Evolutionary conservation across 2,329 filamentous ascomycete genomes (phyloP).

Genomic region (Neofusicoccum umdonicola): DNA sequence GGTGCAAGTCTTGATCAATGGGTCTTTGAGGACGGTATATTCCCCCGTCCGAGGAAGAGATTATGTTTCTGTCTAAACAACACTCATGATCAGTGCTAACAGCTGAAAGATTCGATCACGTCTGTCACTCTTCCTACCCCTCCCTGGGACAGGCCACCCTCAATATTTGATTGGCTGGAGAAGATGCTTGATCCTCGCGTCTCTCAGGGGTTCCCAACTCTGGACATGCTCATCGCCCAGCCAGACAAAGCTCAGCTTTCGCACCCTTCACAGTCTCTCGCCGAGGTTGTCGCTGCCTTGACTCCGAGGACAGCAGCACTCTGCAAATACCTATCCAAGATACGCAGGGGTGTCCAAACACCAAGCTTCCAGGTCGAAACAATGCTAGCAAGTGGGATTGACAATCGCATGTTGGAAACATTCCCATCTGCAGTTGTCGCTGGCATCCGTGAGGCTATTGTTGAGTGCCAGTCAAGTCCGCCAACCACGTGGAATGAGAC

Average conservation of each 20-base stretch:
- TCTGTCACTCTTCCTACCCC: constrained; percentile 25
- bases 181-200: constrained; percentile 30
- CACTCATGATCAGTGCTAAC: neutral
- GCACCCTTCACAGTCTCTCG: neutral
- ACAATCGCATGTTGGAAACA: constrained; percentile 68
- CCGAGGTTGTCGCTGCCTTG: constrained; percentile 15
- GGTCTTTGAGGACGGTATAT: constrained; percentile 54
- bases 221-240: constrained; percentile 29
- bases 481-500: constrained; percentile 71
- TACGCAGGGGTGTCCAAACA: constrained; percentile 31
- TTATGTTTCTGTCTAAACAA: too few relatives aligned
- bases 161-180: constrained; percentile 55
- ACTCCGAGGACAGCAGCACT: constrained; percentile 63
- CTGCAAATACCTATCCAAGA: constrained; percentile 62
- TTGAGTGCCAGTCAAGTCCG: constrained; percentile 78
- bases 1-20: constrained; percentile 54
- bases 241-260: constrained; percentile 5
- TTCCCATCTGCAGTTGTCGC: constrained; percentile 81
- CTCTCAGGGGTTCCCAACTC: constrained; percentile 35
- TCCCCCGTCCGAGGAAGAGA: neutral
- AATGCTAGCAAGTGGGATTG: constrained; percentile 69
- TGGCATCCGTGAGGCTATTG: constrained; percentile 78
- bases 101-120: neutral
- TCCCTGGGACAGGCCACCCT: constrained; percentile 51
- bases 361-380: constrained; percentile 68